Evolutionary conservation across 2,329 filamentous ascomycete genomes (phyloP), one percentile per base, ranked within the genome.

Genomic region (Paracamarosporium sp.): DNA sequence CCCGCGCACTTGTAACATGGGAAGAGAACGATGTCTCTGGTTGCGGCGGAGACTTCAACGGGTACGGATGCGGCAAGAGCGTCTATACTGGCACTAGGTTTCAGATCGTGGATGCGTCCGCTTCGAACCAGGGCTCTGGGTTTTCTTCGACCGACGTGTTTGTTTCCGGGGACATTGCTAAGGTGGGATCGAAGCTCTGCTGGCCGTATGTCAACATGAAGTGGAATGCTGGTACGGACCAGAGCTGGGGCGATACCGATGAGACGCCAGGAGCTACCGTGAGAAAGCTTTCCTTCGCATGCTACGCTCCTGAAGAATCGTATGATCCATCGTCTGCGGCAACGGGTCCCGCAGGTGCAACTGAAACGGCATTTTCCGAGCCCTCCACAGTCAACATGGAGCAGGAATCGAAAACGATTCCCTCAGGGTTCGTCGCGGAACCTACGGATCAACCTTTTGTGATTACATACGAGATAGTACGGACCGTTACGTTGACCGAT

Each of bases 201-300:
- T 46, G 43, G 43, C 43, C 43, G 8, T 46, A 46, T 46, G 43
- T 46, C 22, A 46, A 46, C 17, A 46, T 46, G 43, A 46, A 46
- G 25, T 46, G 43, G 43, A 30, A 25, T 28, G 13, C 43, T 3
- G 27, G 45, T 17, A 31, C 45, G 3, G 45, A 48, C 5, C n/a
- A 48, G 5, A 48, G 30, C 28, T 48, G 13, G 28, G 45, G 20
- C 24, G 45, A 48, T 4, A 22, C n/a, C 28, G 27, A 30, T 5
- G 31, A 46, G 17, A 4, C 22, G 11, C 2, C 20, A 12, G 20
- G n/a, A 30, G 7, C 24, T 17, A 46, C 25, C 5, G 43, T 46
- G 43, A 30, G 11, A 15, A 46, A 46, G 27, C 43, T 46, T n/a
- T 46, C 43, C 1, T 46, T 46, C 27, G 43, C 43, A 30, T 46